Base-by-base conservation (phyloP, 1,284 basidiomycete species). In the Ustilago lituana region DNA sequence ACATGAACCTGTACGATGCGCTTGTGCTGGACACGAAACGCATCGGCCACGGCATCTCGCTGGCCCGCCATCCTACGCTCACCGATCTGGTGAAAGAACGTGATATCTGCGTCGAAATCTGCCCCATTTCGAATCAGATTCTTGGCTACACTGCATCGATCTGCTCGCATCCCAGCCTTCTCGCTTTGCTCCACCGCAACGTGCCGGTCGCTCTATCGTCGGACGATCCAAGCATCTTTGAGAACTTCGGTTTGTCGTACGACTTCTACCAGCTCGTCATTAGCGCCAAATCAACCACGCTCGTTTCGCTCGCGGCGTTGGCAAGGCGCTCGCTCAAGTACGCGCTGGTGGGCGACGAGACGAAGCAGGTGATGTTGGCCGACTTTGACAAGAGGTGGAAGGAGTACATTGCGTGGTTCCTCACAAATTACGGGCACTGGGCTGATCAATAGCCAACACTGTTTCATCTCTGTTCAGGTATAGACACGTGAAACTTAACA, bases 1-100 rank as follows among this genome's bases (percentile, higher is more conserved):
- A 92, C 70, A 79, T 86, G 45, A 92, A 92, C 76, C 82, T 92
- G 32, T 91, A 90, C 75, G 90, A 92, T 76, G 90, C 90, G 3
- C 87, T 92, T 39, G 79, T 91, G 27, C 84, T 91, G 15, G 90
- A 88, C 20, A 90, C 90, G 4, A 90, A 88, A 74, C 86, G 90
- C 14, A 91, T 91, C 53, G 90, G 90, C 0, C 90, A 92, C 82
- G 90, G 89, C 5, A 90, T 88, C 76, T 90, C 89, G 3, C 83
- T 91, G 19, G 85, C 86, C 35, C 91, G 90, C 73, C 90, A 91
- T 76, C 90, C 89, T 0, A 86, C 86, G 61, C 83, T 91, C 24
- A 87, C 91, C 79, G 84, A 89, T 43, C 84, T 87, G 5, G 90
- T 89, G 76, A 85, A 86, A 56, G 86, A 90, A 72, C 84, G 83